Evolutionary conservation across 2,329 filamentous ascomycete genomes (phyloP).

Genomic region (Aspergillus sp.): DNA sequence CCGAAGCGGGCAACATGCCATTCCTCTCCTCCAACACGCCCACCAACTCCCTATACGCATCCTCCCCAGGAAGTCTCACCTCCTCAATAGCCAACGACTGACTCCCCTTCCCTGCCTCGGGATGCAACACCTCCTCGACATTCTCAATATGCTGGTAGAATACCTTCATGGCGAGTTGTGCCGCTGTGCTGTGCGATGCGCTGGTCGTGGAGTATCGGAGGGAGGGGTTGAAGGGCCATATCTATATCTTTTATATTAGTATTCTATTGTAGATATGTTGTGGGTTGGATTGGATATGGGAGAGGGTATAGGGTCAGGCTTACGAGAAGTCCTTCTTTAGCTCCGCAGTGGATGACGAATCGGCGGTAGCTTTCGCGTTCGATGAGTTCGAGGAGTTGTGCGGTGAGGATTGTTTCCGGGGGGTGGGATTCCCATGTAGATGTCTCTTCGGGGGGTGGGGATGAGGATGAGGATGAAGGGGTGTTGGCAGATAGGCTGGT

Average conservation of each 20-base stretch:
- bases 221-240: slow-evolving; percentile 65
- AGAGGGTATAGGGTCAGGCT: slow-evolving; percentile 4
- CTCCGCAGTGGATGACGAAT: slow-evolving; percentile 52
- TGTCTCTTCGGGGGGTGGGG: slow-evolving; percentile 23
- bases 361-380: slow-evolving; percentile 59
- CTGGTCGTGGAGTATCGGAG: slow-evolving; percentile 57
- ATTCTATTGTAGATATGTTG: too few relatives aligned
- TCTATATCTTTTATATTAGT: slow-evolving; percentile 25
- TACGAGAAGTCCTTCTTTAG: slow-evolving; percentile 41
- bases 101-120: slow-evolving; percentile 39
- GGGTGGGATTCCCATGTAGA: slow-evolving; percentile 34
- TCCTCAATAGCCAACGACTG: slow-evolving; percentile 53
- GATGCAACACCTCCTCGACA: slow-evolving; percentile 38
- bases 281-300: background rate
- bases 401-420: slow-evolving; percentile 49
- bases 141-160: slow-evolving; percentile 50
- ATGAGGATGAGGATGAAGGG: too few relatives aligned
- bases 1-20: slow-evolving; percentile 50
- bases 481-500: slow-evolving; percentile 43
- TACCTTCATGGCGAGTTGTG: slow-evolving; percentile 58
- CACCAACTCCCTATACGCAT: slow-evolving; percentile 41
- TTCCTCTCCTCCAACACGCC: slow-evolving; percentile 44
- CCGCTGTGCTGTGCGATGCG: slow-evolving; percentile 32
- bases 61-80: slow-evolving; percentile 41
- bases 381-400: slow-evolving; percentile 58